A percentile compares a stretch with the other conserved stretches of the same genome.
Evolutionary conservation across 768 basidiomycete genomes (phyloP).

Genomic region (Hydnum rufescens): DNA sequence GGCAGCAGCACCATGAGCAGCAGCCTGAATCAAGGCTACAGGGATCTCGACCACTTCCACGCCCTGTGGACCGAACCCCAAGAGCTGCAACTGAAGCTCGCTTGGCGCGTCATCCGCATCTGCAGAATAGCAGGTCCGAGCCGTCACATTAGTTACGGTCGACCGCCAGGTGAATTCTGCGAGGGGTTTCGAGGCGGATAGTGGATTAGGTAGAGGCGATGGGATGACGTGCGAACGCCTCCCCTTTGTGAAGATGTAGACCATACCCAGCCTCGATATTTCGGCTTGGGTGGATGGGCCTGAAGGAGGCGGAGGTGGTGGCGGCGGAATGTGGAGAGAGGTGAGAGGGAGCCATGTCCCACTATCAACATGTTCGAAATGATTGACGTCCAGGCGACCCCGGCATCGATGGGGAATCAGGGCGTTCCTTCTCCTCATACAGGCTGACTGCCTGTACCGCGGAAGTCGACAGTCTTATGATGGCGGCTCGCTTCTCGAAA

Average conservation of each 20-base stretch:
- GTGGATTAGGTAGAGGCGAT: constrained; percentile 40
- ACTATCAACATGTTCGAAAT: constrained; percentile 14
- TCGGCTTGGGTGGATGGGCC: constrained; percentile 13
- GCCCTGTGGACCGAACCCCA: constrained; percentile 43
- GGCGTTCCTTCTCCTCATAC: constrained; percentile 24
- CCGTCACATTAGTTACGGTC: constrained; percentile 23
- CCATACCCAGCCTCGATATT: constrained; percentile 19
- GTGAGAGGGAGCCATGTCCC: constrained; percentile 31
- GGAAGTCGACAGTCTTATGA: constrained; percentile 63
- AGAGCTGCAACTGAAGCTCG: constrained; percentile 21
- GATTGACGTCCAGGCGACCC: constrained; percentile 20
- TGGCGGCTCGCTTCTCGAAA: constrained; percentile 76
- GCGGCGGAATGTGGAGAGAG: constrained; percentile 28
- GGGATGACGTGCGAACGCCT: constrained; percentile 47
- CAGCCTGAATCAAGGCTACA: constrained; percentile 17
- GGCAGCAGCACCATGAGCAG: background rate
- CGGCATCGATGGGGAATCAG: constrained; percentile 24
- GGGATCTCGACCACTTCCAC: constrained; percentile 55
- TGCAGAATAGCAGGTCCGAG: background rate
- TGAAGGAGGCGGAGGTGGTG: constrained; percentile 12
- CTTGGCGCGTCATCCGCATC: background rate
- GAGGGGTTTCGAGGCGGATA: constrained; percentile 30
- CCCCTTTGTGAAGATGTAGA: constrained; percentile 51
- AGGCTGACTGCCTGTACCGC: constrained; percentile 63
- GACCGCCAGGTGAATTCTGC: constrained; percentile 30